Base-by-base conservation (phyloP, 2,329 filamentous ascomycete genomes). In the Colletotrichum sojae region DNA sequence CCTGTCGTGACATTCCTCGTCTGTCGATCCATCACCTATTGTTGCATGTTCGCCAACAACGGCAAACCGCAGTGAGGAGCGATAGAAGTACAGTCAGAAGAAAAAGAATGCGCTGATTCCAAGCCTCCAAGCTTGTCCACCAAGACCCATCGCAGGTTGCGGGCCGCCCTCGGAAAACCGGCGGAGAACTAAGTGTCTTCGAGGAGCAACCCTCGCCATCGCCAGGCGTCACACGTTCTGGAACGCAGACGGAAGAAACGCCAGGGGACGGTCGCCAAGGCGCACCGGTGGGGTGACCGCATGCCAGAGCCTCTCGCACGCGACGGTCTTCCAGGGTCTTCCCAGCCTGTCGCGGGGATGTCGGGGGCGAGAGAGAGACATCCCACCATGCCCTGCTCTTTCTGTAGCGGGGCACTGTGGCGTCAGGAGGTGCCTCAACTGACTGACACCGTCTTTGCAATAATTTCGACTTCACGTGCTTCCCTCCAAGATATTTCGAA, bases 291-390 rank as follows among this genome's bases (percentile, higher is more conserved):
- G 64, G 52, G 64, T 63, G 59, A 48, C 46, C 48, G 51, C 51
- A 45, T 43, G 51, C 57, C 46, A 67, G 36, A 40, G 53, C 48
- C 20, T 31, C 51, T 57, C 51, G 45, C 58, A 40, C 61, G 51
- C 59, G 45, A 36, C 39, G 48, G 48, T 36, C 61, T 60, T 56
- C 66, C 55, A 53, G 66, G 66, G 43, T 66, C 43, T 25, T 61
- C 8, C 22, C 51, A 52, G 27, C 18, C 62, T 43, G 43, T 18
- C 55, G 43, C 66, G 66, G 66, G 66, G 66, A 69, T 69, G 54
- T 61, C 66, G 62, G 66, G 66, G 66, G 62, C 66, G 66, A 69
- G 66, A 66, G 55, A 60, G 55, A 60, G 48, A 31, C 49, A 25
- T 53, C 40, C 27, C 60, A 63, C 22, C 22, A 3, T 25, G 22